Conservation (phyloP, 345 rosid species). For the Acer saccharum region DNA sequence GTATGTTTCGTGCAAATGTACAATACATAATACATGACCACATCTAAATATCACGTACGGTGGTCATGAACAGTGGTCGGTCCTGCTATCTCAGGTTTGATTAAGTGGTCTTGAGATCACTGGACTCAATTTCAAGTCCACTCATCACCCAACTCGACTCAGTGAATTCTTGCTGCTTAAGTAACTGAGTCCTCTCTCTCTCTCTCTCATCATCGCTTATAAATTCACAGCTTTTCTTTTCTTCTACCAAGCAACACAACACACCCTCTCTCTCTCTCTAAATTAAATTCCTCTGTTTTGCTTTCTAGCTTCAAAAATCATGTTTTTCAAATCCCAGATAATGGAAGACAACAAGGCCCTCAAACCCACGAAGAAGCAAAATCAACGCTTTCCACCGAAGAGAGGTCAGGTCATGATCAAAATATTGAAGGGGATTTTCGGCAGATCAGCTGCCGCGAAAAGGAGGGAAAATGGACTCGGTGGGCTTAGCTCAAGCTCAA, state of each 20-base stretch:
- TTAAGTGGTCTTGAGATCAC: neutral
- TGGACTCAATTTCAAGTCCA: neutral
- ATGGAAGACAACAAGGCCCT: neutral
- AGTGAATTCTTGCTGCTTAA: too few relatives aligned
- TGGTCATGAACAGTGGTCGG: too few relatives aligned
- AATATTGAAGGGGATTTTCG: constrained; percentile 11
- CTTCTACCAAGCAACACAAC: neutral
- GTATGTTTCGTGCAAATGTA: too few relatives aligned
- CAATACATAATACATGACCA: too few relatives aligned
- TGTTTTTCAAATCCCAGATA: too few relatives aligned
- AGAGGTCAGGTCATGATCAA: constrained; percentile 22
- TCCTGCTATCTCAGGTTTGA: too few relatives aligned
- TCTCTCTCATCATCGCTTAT: neutral
- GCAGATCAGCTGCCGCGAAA: neutral
- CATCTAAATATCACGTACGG: too few relatives aligned
- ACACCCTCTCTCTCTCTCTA: neutral
- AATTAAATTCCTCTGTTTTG: neutral
- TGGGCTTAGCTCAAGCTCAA: constrained; percentile 1
- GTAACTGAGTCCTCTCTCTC: neutral
- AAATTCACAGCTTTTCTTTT: neutral
- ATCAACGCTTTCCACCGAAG: neutral
- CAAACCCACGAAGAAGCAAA: neutral
- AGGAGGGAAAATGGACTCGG: neutral
- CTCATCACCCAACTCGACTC: too few relatives aligned
- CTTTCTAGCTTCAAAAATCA: neutral